Evolutionary conservation across 164 flowering plant genomes (phyloP), one percentile per base, ranked within the genome.

Genomic region (Amborella trichopoda): DNA sequence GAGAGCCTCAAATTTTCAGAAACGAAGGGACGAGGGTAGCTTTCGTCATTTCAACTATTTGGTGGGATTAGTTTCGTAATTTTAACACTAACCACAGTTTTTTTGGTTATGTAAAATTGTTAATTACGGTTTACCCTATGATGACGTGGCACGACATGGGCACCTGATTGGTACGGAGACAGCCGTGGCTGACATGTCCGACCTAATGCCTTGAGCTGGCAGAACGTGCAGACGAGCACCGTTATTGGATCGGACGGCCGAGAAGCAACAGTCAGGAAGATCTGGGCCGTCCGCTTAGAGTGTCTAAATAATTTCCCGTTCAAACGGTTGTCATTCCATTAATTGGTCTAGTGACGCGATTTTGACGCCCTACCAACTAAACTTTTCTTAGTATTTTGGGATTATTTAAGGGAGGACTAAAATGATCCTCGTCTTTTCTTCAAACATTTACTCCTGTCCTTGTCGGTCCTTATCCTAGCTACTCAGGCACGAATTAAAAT

Each of bases 131-230:
- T 49, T 44, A 13, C 26, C 27, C 44, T 36, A n/a, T 21, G 48
- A 47, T 49, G 63, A 74, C 74, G 73, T 74, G 83, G 71, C 68
- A 58, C 27, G 49, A 69, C 57, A 47, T 11, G 28, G 6, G 9
- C 17, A 44, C 28, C 28, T 68, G 77, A 72, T 69, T 71, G 74
- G 79, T 50, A 49, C 52, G 61, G 55, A 48, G 65, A 50, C 48
- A n/a, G 30, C 50, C 49, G 12, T 43, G 32, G 34, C 2, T 48
- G 54, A 49, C 53, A 32, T 40, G 53, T 63, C 47, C 37, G n/a
- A 44, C 48, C 45, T 40, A 52, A 43, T 49, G 23, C 30, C 39
- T 19, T 62, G 69, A 73, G 78, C 78, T 73, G 78, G 61, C 64
- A 56, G 28, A 52, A 65, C 66, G 70, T 68, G 68, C 46, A 52